Evolutionary conservation across 371 early-diverging fungal species (phyloP).

Genomic region (Mortierella sp.): DNA sequence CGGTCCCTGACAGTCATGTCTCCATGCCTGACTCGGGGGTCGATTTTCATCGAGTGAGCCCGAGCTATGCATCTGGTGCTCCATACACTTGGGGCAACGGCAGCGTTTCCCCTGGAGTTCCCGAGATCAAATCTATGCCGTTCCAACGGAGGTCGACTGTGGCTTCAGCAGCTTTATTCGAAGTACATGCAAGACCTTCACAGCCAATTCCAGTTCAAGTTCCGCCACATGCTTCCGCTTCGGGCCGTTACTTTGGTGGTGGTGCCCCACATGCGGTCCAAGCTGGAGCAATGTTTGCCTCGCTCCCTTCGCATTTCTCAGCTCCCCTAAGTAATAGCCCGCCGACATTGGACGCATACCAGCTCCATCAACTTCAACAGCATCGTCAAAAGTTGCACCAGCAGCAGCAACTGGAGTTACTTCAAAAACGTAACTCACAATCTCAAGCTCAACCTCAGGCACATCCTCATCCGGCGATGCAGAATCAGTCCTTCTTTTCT

Average conservation of each 20-base stretch:
- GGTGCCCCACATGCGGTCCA: not conserved
- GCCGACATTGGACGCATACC: not conserved
- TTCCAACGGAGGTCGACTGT: not conserved
- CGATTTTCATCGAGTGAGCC: not conserved
- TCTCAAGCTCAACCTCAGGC: not conserved
- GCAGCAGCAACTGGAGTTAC: conserved; percentile 11
- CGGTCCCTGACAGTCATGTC: not conserved
- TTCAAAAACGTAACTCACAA: conserved; percentile 12
- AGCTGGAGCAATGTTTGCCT: conserved; percentile 1
- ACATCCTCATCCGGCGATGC: conserved; percentile 2
- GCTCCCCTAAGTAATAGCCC: conserved; percentile 1
- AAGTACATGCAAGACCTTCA: conserved; percentile 2
- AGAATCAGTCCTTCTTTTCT: conserved; percentile 2
- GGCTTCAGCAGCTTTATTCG: not conserved
- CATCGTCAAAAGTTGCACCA: conserved; percentile 19
- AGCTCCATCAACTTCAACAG: conserved; percentile 15
- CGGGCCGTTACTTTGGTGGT: not conserved
- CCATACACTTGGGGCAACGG: not conserved
- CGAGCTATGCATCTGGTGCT: not conserved
- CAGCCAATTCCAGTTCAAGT: conserved; percentile 5
- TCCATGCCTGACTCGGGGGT: not conserved
- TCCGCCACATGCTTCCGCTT: not conserved
- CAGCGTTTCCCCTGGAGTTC: not conserved
- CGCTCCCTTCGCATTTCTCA: not conserved
- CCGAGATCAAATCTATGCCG: conserved; percentile 8